phyloP scores from a whole-genome alignment of 495 filamentous ascomycete genomes.

The Tuber indicum region DNA sequence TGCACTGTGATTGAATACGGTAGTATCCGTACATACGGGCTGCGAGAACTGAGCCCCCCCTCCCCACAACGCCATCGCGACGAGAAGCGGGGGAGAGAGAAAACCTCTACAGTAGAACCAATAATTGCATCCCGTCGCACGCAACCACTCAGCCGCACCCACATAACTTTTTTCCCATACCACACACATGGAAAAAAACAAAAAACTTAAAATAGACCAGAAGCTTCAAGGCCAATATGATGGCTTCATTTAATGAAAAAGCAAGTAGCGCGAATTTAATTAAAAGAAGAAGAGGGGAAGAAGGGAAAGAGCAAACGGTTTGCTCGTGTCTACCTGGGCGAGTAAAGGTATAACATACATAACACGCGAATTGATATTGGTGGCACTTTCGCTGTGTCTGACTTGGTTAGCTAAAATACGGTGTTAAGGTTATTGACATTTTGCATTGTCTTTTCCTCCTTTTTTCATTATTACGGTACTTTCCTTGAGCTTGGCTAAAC shows the following conservation, averaged over 20 bases:
- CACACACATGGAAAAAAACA: neutral
- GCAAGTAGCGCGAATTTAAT: neutral
- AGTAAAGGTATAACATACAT: neutral
- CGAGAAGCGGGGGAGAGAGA: neutral
- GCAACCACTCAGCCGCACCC: neutral
- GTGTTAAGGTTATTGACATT: neutral
- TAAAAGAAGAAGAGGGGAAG: neutral
- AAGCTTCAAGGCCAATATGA: neutral
- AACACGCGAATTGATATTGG: neutral
- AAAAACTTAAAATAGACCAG: neutral
- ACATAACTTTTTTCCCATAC: neutral
- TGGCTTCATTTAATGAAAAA: neutral
- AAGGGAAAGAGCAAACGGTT: neutral
- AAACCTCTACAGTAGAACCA: neutral
- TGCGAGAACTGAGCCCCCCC: neutral
- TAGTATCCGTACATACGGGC: no score
- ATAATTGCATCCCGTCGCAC: neutral
- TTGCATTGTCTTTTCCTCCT: neutral
- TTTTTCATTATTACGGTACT: neutral
- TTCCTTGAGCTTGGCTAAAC: neutral
- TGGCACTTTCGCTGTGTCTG: neutral
- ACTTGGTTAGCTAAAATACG: neutral
- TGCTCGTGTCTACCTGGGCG: neutral
- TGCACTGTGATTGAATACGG: no score
- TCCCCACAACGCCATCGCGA: neutral